A percentile compares a stretch with the other conserved stretches of the same genome.
Evolutionary conservation across 768 basidiomycete species (phyloP).

Genomic region (Steccherinum ochraceum): DNA sequence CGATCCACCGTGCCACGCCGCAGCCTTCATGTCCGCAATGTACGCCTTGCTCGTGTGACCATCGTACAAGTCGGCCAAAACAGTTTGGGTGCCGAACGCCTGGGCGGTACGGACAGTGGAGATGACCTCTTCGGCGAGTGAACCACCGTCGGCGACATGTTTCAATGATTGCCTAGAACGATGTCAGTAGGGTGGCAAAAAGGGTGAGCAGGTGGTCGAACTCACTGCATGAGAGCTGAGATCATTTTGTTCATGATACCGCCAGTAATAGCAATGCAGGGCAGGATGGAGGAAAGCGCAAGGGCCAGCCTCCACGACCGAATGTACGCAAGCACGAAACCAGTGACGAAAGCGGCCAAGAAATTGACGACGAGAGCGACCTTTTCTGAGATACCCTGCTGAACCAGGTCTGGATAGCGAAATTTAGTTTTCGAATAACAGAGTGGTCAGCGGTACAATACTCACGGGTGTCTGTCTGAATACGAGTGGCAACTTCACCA

Average conservation of each 20-base stretch:
- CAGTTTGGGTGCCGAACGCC: constrained; percentile 79
- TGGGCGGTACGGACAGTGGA: constrained; percentile 88
- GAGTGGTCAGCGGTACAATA: constrained; percentile 7
- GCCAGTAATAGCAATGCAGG: constrained; percentile 74
- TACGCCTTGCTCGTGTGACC: constrained; percentile 47
- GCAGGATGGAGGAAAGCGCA: constrained; percentile 75
- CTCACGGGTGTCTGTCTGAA: constrained; percentile 82
- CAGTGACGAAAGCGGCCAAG: constrained; percentile 66
- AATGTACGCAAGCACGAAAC: constrained; percentile 70
- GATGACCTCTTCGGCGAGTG: constrained; percentile 89
- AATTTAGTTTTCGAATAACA: too few relatives aligned
- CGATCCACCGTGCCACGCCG: constrained; percentile 55
- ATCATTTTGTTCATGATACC: constrained; percentile 65
- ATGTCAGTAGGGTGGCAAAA: too few relatives aligned
- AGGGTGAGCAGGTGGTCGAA: neutral
- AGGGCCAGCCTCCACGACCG: constrained; percentile 80
- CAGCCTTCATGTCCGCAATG: constrained; percentile 48
- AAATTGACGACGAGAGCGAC: constrained; percentile 66
- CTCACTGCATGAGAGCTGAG: constrained; percentile 38
- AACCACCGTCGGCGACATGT: constrained; percentile 73
- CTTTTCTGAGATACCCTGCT: constrained; percentile 90
- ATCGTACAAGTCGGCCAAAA: constrained; percentile 65
- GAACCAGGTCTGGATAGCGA: constrained; percentile 63
- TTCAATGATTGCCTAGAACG: constrained; percentile 70
- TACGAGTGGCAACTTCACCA: constrained; percentile 91